These are phyloP conservation scores for Limtongia smithiae DNA, from an alignment of 805 yeast genomes.

Conservation along the genomic window DNA sequence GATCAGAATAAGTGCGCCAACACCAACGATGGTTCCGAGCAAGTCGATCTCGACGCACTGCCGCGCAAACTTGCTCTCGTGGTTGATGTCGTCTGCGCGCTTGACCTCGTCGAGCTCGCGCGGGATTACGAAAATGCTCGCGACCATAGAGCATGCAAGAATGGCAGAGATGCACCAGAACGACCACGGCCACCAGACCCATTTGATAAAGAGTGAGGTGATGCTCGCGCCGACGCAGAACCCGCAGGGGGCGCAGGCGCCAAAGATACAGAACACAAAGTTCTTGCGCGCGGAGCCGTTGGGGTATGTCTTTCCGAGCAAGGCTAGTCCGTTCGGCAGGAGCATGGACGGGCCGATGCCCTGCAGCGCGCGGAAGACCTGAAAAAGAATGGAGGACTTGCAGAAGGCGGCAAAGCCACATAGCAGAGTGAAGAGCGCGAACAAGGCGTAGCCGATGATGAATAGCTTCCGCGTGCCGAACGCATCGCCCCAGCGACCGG, in stretches of 20 bases:
- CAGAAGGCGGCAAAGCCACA: conserved; percentile 54
- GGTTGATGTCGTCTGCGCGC: conserved; percentile 30
- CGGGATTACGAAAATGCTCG: conserved; percentile 44
- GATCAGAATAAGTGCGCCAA: conserved; percentile 57
- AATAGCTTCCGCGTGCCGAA: conserved; percentile 60
- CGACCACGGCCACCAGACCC: conserved; percentile 60
- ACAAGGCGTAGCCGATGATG: conserved; percentile 54
- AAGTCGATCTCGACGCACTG: too few relatives aligned
- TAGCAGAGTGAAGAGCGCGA: conserved; percentile 54
- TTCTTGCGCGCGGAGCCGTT: conserved; percentile 49
- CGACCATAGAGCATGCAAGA: conserved; percentile 36
- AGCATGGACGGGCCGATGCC: conserved; percentile 62
- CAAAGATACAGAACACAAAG: conserved; percentile 54
- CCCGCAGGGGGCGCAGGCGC: conserved; percentile 63
- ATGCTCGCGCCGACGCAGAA: conserved; percentile 54
- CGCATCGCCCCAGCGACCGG: conserved; percentile 71
- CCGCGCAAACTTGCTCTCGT: too few relatives aligned
- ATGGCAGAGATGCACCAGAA: conserved; percentile 49
- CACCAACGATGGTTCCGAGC: conserved; percentile 54
- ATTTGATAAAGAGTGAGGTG: conserved; percentile 47
- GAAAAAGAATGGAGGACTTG: conserved; percentile 41
- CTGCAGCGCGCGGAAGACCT: conserved; percentile 54
- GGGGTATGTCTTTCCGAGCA: conserved; percentile 44
- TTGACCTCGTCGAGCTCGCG: conserved; percentile 40
- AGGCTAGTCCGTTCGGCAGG: conserved; percentile 59